Base-by-base conservation (phyloP, 306 rosid genomes). In the Begonia peltatifolia region DNA sequence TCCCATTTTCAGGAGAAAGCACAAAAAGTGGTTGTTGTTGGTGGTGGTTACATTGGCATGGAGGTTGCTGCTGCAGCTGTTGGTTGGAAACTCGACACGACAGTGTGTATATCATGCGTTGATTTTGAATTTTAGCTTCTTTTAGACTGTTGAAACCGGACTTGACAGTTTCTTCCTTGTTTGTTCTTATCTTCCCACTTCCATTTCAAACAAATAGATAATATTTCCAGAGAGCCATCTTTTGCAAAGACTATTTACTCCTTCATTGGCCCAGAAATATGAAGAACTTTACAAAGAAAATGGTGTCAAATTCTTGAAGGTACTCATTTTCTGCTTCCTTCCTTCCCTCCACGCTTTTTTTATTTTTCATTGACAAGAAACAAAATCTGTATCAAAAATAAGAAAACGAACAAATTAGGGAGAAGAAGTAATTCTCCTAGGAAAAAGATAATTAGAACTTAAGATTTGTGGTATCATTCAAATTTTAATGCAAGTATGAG, bases 21-120 rank as follows among this genome's bases (percentile, higher is more conserved):
- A 63, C 68, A 58, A 64, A 85, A 80, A 78, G 80, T 85, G 68
- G 94, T 80, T 47, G 64, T 89, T 56, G 94, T 89, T 46, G 97
- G 97, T 53, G 97, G 97, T 70, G 97, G 97, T 58, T 84, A 89
- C 65, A 89, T 89, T 61, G 97, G 97, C 54, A 76, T 85, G 95
- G 95, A 90, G 80, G 78, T 85, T 73, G 97, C 94, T 52, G 97
- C 97, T 17, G 97, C 95, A 51, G 84, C 90, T 58, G 73, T 63
- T 78, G 97, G 62, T 65, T 89, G 97, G 97, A 79, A 89, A 25
- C 94, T 82, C 63, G 90, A 89, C 74, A 89, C 97, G 51, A 84
- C 97, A 20, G 95, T 84, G 76, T 46, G 90, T 69, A 12, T 59
- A 43, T 20, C 50, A 42, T 30, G 6, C 38, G 8, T 69, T 47